Evolutionary conservation across 2,329 filamentous ascomycete species (phyloP), one percentile per base, ranked within the genome.

Genomic region (Aspergillus tamarii): DNA sequence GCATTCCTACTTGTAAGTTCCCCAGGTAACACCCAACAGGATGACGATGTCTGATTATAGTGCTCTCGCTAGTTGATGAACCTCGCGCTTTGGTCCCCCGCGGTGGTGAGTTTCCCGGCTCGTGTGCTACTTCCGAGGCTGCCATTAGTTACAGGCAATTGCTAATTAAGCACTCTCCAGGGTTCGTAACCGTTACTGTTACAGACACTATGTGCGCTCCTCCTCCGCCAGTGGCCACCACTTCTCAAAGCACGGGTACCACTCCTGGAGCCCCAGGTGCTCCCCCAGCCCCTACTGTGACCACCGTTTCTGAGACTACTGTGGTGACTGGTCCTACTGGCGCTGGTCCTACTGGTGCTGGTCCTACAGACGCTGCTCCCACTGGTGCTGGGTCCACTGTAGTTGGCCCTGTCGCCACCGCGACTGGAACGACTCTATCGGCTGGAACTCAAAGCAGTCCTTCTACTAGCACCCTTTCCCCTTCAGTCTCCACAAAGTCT

Each of bases 201-300:
- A 74, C 71, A 19, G 65, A 69, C n/a, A 74, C 72, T 16, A 52
- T 65, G 4, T 70, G 68, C 54, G 64, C 53, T 23, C 45, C 63
- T 32, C 34, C 32, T 32, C 34, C 32, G 16, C 50, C 56, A 26
- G 41, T 43, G 7, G 52, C 30, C 12, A 60, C 57, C 19, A 57
- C 63, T 52, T 41, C 48, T 52, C 48, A 52, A 32, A 19, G 10
- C 28, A 32, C 45, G 48, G 48, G 48, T 21, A 62, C 50, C 26
- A 55, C 53, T 52, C 30, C 61, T 53, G 50, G 26, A 10, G 30
- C 55, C n/a, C 59, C 61, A 28, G 28, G 39, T 46, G 14, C 28
- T 12, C 30, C 56, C 23, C 23, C 41, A 34, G 46, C 60, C n/a
- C 53, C 59, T 54, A 50, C 46, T 16, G 55, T 55, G 26, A 57